Evolutionary conservation across 1,284 basidiomycete species (phyloP).

Genomic region (Cutaneotrichosporon daszewskae): DNA sequence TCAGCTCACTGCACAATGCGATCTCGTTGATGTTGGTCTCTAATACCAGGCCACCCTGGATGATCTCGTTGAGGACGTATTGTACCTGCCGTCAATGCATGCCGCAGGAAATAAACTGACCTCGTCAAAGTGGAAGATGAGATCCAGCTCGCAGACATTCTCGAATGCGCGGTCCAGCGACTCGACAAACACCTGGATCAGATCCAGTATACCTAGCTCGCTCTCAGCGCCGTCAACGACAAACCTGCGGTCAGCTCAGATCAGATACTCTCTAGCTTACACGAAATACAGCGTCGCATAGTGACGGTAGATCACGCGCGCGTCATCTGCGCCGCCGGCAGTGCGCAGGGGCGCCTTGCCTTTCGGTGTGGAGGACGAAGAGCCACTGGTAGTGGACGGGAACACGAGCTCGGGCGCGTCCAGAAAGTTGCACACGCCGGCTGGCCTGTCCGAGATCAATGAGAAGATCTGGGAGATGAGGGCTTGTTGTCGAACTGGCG

Average conservation of each 20-base stretch:
- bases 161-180: constrained; percentile 91
- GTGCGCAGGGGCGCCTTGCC: constrained; percentile 19
- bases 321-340: constrained; percentile 39
- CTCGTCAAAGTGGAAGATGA: constrained; percentile 98
- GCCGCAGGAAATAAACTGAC: constrained; percentile 49
- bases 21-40: constrained; percentile 97
- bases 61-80: constrained; percentile 87
- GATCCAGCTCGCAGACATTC: constrained; percentile 96
- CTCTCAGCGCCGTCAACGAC: constrained; percentile 92
- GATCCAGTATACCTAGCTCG: constrained; percentile 89
- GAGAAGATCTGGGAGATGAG: constrained; percentile 79
- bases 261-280: constrained; percentile 19
- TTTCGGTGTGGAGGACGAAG: constrained; percentile 8
- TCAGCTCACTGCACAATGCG: constrained; percentile 61
- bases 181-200: constrained; percentile 99
- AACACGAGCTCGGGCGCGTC: constrained; percentile 74
- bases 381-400: constrained; percentile 28
- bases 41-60: constrained; percentile 95
- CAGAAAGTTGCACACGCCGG: constrained; percentile 82
- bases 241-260: constrained; percentile 51
- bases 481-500: constrained; percentile 60
- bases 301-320: constrained; percentile 53
- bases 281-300: constrained; percentile 97
- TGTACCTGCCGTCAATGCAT: constrained; percentile 61
- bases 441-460: constrained; percentile 68